phyloP scores from a whole-genome alignment of 441 rosid genomes.

The Euphorbia schlechtendalii region DNA sequence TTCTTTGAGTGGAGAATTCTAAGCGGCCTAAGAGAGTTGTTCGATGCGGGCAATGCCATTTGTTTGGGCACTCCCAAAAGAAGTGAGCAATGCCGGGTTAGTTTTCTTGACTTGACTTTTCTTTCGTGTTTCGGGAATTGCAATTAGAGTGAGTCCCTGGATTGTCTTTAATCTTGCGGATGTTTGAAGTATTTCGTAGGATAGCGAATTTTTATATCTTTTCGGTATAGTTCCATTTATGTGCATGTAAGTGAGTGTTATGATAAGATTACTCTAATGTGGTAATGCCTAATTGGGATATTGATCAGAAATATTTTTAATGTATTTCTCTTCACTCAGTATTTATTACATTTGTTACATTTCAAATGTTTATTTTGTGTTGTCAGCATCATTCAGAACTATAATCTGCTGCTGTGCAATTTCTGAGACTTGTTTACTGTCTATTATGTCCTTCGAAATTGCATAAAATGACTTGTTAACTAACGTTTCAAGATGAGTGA shows the following conservation, averaged over 20 bases:
- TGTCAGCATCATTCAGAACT: too few species aligned
- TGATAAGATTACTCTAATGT: background rate
- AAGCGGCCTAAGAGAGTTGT: slow-evolving; percentile 86
- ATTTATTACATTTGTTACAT: background rate
- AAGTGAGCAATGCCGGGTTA: slow-evolving; percentile 84
- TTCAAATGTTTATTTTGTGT: too few species aligned
- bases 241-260: background rate
- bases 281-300: background rate
- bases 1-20: slow-evolving; percentile 69
- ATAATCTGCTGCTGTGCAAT: too few species aligned
- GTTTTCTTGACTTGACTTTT: background rate
- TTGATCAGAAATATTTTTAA: background rate
- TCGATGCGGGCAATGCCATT: slow-evolving; percentile 92
- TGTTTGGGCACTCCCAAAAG: slow-evolving; percentile 96
- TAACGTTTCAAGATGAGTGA: too few species aligned
- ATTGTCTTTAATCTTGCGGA: slow-evolving; percentile 40
- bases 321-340: background rate
- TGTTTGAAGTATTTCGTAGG: slow-evolving; percentile 19
- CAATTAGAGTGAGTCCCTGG: slow-evolving; percentile 20
- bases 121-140: slow-evolving; percentile 16
- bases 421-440: too few species aligned
- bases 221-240: slow-evolving; percentile 10
- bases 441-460: too few species aligned
- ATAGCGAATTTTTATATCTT: slow-evolving; percentile 23
- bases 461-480: too few species aligned